phyloP scores from a whole-genome alignment of 2,329 filamentous ascomycete genomes.

The Talaromyces albobiverticillius region DNA sequence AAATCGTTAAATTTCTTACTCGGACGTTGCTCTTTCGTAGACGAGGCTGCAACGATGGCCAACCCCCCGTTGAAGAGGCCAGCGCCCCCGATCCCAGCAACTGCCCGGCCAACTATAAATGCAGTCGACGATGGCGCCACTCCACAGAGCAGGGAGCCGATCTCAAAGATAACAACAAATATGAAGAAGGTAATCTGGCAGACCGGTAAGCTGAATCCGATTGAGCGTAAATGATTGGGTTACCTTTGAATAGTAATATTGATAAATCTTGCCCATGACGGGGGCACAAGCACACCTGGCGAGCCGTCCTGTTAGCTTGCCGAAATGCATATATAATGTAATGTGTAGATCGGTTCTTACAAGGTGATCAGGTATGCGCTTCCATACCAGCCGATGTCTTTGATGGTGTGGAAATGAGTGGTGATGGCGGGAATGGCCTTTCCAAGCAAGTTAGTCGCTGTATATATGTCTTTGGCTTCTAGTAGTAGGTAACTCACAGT shows the following conservation, averaged over 20 bases:
- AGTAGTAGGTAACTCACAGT: slow-evolving; percentile 2
- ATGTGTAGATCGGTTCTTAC: neutral
- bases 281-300: slow-evolving; percentile 9
- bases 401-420: slow-evolving; percentile 10
- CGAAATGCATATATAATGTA: neutral
- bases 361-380: slow-evolving; percentile 12
- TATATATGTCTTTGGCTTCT: neutral
- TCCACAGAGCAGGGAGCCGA: slow-evolving; percentile 33
- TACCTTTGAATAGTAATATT: slow-evolving; percentile 10
- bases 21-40: slow-evolving; percentile 11
- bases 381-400: slow-evolving; percentile 13
- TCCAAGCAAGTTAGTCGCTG: neutral
- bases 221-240: neutral
- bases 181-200: neutral
- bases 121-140: slow-evolving; percentile 28
- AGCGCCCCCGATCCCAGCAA: slow-evolving; percentile 30
- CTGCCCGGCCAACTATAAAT: slow-evolving; percentile 33
- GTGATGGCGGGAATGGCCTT: slow-evolving; percentile 12
- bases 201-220: neutral
- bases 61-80: slow-evolving; percentile 28
- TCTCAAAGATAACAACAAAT: slow-evolving; percentile 33
- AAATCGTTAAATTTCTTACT: neutral
- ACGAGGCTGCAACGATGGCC: slow-evolving; percentile 10
- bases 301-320: neutral
- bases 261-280: slow-evolving; percentile 10